These are phyloP conservation scores for Pseudogymnoascus verrucosus DNA, from an alignment of 2,329 filamentous ascomycete species.

Conservation along the genomic window DNA sequence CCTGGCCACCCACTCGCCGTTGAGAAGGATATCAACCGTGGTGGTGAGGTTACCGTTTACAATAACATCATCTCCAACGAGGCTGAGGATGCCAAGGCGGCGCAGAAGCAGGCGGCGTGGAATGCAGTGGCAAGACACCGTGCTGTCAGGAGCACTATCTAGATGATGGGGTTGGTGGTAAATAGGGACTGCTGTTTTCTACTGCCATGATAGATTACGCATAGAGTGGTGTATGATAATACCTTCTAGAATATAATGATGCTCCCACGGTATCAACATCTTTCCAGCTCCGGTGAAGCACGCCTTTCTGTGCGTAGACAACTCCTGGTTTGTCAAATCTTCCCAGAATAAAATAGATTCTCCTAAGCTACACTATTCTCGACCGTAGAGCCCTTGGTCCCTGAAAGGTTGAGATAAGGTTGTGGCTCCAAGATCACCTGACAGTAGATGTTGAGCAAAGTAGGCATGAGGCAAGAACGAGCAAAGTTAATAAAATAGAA, in stretches of 20 bases:
- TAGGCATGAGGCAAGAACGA: background rate
- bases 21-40: background rate
- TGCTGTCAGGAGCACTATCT: background rate
- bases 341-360: no score
- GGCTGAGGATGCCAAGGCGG: background rate
- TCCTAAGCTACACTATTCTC: no score
- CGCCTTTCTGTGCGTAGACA: background rate
- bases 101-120: background rate
- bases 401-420: background rate
- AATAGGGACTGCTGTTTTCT: conserved; percentile 7
- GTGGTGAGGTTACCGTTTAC: background rate
- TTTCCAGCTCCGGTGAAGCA: background rate
- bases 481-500: background rate
- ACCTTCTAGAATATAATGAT: conserved; percentile 1
- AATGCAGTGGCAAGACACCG: background rate
- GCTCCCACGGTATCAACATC: background rate
- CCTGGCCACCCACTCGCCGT: background rate
- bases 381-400: background rate
- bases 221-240: conserved; percentile 2
- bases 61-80: background rate
- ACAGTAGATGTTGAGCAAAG: background rate
- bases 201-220: background rate
- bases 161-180: background rate
- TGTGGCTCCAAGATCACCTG: background rate
- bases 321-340: background rate